Base-by-base conservation (phyloP, 1,284 basidiomycete species). In the Microbotryum intermedium region DNA sequence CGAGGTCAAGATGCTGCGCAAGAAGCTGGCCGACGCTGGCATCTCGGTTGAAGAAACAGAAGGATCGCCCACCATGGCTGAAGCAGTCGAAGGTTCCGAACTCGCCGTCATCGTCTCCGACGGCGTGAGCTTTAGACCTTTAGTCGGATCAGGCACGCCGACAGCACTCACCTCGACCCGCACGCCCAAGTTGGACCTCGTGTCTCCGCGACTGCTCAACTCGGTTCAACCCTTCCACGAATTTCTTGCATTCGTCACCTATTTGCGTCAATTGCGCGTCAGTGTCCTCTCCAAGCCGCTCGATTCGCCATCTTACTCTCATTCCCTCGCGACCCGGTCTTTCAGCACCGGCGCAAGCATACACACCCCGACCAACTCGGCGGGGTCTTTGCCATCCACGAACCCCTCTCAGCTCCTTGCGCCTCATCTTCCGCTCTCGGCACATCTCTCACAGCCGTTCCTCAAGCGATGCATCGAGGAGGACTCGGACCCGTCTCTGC, bases 401-500 rank as follows among this genome's bases (percentile, higher is more conserved):
- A 11, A 39, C 34, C 54, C 86, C 87, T 20, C 77, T 79, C 23
- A 82, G 90, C 76, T 80, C 84, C 39, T 83, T 84, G 45, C 80
- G 90, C 29, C 77, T 88, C 52, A 74, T 68, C 51, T 72, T 26
- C 68, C 75, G 9, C 72, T 76, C 13, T 70, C 68, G 26, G 72
- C 75, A 50, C 71, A 76, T 29, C 61, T 70, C 2, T 82, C 84
- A 1, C 80, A 92, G 51, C 87, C 93, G 0, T 97, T 97, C 76
- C 75, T 97, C 28, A 82, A 88, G 20, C 82, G 94, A 39, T 76
- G 92, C 23, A 76, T 87, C 28, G 79, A 81, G 4, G 95, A 98
- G 76, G 94, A 98, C 75, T 88, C 93, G 21, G 95, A 98, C 67
- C 90, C 94, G 0, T 90, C 91, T 0, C 78, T 97, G 43, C 85